Evolutionary conservation across 768 basidiomycete genomes (phyloP), one percentile per base, ranked within the genome.

Genomic region (Tulasnella calospora): DNA sequence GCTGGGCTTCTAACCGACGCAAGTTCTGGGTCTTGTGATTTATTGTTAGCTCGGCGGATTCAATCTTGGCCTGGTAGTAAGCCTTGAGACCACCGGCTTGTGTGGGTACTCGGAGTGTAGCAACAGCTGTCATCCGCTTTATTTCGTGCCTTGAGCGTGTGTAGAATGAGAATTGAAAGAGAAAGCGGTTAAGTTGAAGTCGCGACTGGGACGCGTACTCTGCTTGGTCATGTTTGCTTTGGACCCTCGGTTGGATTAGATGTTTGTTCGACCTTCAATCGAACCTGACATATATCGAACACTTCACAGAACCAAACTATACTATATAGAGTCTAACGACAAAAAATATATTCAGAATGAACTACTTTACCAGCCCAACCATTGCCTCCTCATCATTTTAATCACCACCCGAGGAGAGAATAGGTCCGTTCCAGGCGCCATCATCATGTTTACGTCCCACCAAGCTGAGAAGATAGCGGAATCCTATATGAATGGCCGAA

Each of bases 31-130:
- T 98, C 85, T 96, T 97, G 85, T 95, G 91, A 85, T 96, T 98
- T 81, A 98, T 98, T 55, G 93, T 88, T 38, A 98, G 88, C 82
- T 99, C 97, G 1, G 96, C 92, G 12, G 92, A 87, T 83, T 98
- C 96, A 46, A 98, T 98, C 86, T 98, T 99, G n/a, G 94, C 91
- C 84, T 96, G 94, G 83, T 96, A 98, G 87, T 97, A 99, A 0
- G 92, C 90, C 83, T 95, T 93, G 72, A 94, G 88, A 41, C 93
- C 92, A 61, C 75, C 75, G 3, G 44, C 75, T 6, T 74, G 73
- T 40, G 73, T 74, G 12, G 73, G 73, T 46, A 51, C 41, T 46
- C 73, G 73, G 21, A 51, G n/a, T 6, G 73, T 51, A 27, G 47
- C 73, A 27, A n/a, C 21, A 17, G 73, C 73, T 40, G 73, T 41